These are phyloP conservation scores for Gracilariopsis chorda DNA, from an alignment of 23 red algal species.

Conservation along the genomic window DNA sequence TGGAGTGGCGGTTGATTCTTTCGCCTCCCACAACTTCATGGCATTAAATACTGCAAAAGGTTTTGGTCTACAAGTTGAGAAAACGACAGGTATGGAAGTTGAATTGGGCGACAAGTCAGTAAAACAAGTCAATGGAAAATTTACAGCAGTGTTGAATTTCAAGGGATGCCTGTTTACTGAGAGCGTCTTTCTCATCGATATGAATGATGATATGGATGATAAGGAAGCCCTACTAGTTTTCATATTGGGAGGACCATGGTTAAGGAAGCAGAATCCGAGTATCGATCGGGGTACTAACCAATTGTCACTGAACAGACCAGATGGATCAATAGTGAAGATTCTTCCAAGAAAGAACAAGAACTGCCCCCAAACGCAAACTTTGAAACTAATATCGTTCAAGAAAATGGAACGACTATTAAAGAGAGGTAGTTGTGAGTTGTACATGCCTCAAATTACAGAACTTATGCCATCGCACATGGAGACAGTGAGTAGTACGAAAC, in stretches of 20 bases:
- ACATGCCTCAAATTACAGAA: neutral
- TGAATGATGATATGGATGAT: neutral
- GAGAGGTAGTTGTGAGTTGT: neutral
- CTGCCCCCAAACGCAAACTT: neutral
- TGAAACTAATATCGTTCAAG: neutral
- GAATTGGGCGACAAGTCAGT: neutral
- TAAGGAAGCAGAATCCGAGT: neutral
- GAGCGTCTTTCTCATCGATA: neutral
- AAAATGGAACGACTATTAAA: neutral
- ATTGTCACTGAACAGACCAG: neutral
- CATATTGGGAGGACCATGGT: neutral
- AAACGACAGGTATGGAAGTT: neutral
- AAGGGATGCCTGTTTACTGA: neutral
- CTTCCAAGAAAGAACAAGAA: neutral
- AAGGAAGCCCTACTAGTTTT: neutral
- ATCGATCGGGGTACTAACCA: neutral
- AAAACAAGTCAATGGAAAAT: neutral
- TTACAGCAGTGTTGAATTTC: neutral
- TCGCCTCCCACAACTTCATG: slow-evolving; percentile 1
- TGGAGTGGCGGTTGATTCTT: neutral
- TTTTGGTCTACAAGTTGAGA: neutral
- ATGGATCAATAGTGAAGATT: neutral
- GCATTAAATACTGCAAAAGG: neutral
- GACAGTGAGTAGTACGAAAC: neutral
- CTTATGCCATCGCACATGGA: neutral